Evolutionary conservation across 169 alveolate species (phyloP), one percentile per base, ranked within the genome.

Genomic region (Eimeria acervulina): DNA sequence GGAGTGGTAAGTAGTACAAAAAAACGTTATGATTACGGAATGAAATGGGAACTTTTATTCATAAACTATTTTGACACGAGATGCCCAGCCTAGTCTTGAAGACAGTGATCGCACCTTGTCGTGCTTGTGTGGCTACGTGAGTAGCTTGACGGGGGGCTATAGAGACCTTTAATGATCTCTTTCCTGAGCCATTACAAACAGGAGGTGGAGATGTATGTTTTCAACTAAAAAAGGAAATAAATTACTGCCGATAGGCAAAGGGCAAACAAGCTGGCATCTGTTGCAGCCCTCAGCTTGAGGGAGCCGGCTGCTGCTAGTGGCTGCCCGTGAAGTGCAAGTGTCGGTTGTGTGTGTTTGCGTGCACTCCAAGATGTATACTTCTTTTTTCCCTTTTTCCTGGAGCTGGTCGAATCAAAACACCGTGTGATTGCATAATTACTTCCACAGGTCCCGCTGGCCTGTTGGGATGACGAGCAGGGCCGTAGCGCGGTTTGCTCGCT

Each of bases 371-470:
- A 10, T 2, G 26, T 8, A 76, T 31, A 7, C 21, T 76, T 76
- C 61, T 13, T 38, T 12, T 72, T 40, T 76, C 13, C 40, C 59
- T 23, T 38, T 76, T 42, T 12, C 26, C 40, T 26, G 8, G 87
- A 36, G 38, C 19, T 76, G 17, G 0, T n/a, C 26, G 63, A 26
- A n/a, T 1, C 59, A 19, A 44, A 40, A 42, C 21, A 40, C 26
- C 19, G 40, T 76, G 61, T 76, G 33, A 23, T 38, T n/a, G 31
- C 23, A 26, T 40, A 76, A 7, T 6, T 31, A 15, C 21, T 42
- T 76, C 87, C 87, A 42, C 87, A 40, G 90, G 90, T 81, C 90
- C 61, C 42, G n/a, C 90, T 81, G 90, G 44, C 90, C 90, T 81
- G 42, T 47, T 47, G 90, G 72, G 90, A 81, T 81, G 90, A 44